Base-by-base conservation (phyloP, 2,329 filamentous ascomycete species). In the Diplodia seriata region DNA sequence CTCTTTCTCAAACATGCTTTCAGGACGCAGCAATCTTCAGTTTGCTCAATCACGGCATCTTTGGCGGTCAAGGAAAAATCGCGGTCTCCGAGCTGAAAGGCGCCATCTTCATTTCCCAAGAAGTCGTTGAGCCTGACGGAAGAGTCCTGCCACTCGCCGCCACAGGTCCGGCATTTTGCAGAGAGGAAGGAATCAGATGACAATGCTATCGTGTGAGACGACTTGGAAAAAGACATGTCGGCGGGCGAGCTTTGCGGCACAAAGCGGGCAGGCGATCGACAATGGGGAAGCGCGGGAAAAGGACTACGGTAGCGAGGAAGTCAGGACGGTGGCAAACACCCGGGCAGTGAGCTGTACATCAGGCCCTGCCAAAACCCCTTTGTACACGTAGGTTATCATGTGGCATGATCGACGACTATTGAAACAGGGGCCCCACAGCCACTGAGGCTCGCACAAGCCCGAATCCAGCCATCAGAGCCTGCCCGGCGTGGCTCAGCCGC, bases 371-470 rank as follows among this genome's bases (percentile, higher is more conserved):
- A 33, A 29, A 50, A 50, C 57, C 57, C 57, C 57, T 62, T 62
- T 62, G 57, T 62, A 62, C 57, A 62, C 57, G 57, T 62, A 62
- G 57, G 57, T 20, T 49, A 62, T 62, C 57, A 62, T 50, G 57
- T 62, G 57, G 57, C 59, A 63, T 63, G 59, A 63, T 63, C 59
- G 43, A 63, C 59, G 47, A 51, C 47, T 51, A 51, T 63, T 63
- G 59, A 63, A 63, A 63, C 59, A 36, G 26, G 29, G 59, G 43
- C 11, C 59, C 59, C 59, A 63, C 59, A 20, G 36, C 43, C 18
- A 8, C 47, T 33, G 47, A 26, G 31, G 40, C 14, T 38, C 36
- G 4, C 38, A 20, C 38, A 31, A 36, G n/a, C n/a, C 33, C 54
- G n/a, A 23, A 36, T 40, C 29, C 29, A 38, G 33, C 43, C 31